Base-by-base conservation (phyloP, 495 filamentous ascomycete species). In the Pseudomonodictys pantanalensis region DNA sequence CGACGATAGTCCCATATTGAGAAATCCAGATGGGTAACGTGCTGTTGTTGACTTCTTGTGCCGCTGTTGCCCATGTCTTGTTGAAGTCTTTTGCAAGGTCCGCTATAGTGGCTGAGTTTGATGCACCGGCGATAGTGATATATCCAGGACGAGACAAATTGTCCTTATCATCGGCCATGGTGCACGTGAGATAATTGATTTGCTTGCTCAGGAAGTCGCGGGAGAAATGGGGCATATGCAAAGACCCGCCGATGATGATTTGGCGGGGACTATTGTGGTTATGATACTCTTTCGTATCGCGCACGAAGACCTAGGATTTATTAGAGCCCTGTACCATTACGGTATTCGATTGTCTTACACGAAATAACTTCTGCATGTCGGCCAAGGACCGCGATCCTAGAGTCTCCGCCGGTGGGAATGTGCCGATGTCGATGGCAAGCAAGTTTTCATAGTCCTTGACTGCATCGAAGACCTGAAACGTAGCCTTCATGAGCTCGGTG, bases 361-460 rank as follows among this genome's bases (percentile, higher is more conserved):
- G 32, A 35, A 35, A 35, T 35, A 35, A 35, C 32, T 35, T 35
- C 32, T 15, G 42, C 22, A 45, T 24, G 18, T 18, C 42, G 42
- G 7, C 75, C 75, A 69, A 87, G n/a, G n/a, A n/a, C n/a, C n/a
- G n/a, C 78, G 64, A 92, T 86, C 70, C 95, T 91, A 48, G 95
- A 86, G 74, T 97, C 92, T 74, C 96, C 96, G 52, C 88, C 92
- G 39, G n/a, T n/a, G 88, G 82, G 72, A 96, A 92, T 80, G 95
- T 95, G 49, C 81, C 86, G 8, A 95, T 77, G 2, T 85, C 83
- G 75, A 96, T 96, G 56, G 89, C 88, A 12, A 48, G 10, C 8
- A 48, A 23, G 45, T 48, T 48, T 9, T 48, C 45, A 73, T 89
- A 97, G 73, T 81, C 80, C 77, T 91, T 91, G 85, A 97, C 95